A percentile compares a stretch with the other conserved stretches of the same genome.
phyloP scores from a whole-genome alignment of 345 rosid genomes.

The Schrenkiella parvula region DNA sequence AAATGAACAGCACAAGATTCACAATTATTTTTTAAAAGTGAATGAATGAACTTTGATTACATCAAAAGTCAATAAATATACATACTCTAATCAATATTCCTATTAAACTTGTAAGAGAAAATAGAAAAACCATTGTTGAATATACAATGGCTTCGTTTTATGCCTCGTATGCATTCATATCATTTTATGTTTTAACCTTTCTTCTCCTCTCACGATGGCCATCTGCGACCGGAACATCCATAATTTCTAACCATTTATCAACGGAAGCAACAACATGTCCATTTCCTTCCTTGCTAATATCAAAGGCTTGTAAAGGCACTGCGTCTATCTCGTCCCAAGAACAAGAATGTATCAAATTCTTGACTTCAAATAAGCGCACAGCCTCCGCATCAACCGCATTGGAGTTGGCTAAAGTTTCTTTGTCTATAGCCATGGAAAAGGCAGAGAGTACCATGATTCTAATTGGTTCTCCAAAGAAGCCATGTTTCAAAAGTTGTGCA shows the following conservation, averaged over 20 bases:
- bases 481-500: conserved; percentile 32
- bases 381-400: not conserved
- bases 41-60: not conserved
- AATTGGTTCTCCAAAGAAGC: conserved; percentile 26
- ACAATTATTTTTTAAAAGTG: not conserved
- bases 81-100: not conserved
- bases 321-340: conserved; percentile 20
- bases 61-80: not conserved
- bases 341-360: conserved; percentile 6
- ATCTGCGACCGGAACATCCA: not conserved
- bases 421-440: conserved; percentile 13
- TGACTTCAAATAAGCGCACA: conserved; percentile 11
- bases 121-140: not conserved
- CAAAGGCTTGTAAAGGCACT: conserved; percentile 30
- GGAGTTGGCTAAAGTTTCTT: conserved; percentile 7
- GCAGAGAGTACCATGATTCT: conserved; percentile 8
- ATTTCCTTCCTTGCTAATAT: conserved; percentile 4
- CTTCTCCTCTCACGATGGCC: conserved; percentile 12
- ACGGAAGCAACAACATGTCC: conserved; percentile 20
- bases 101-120: not conserved
- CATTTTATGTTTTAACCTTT: conserved; percentile 3
- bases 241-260: not conserved
- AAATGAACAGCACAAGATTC: not conserved
- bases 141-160: conserved; percentile 1
- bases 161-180: not conserved